Conservation (phyloP, 2,329 filamentous ascomycete species). For the Phialemoniopsis sp. region DNA sequence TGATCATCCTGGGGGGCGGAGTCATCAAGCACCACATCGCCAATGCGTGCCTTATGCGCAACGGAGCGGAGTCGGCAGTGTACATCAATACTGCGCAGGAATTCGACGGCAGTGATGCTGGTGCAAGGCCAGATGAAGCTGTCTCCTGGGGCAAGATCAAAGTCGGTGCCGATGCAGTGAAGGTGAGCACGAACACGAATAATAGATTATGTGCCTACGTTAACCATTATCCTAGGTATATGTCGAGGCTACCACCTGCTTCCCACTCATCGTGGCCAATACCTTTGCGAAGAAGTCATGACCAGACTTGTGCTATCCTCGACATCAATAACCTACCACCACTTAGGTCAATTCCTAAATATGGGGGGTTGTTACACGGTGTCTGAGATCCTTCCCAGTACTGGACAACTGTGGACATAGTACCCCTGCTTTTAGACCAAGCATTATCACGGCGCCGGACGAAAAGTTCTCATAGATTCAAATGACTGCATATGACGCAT, state of each 20-base stretch:
- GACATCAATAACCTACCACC: too few relatives aligned
- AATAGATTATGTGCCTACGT: conserved; percentile 1
- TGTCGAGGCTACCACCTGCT: conserved; percentile 60
- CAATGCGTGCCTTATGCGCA: conserved; percentile 95
- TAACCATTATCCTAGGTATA: conserved; percentile 45
- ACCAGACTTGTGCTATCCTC: too few relatives aligned
- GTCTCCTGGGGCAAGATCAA: conserved; percentile 99
- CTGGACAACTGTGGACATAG: too few relatives aligned
- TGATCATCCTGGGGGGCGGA: conserved; percentile 92
- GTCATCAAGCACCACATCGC: conserved; percentile 99
- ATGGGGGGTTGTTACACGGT: too few relatives aligned
- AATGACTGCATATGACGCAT: too few relatives aligned
- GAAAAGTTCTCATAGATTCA: too few relatives aligned
- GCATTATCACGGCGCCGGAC: too few relatives aligned
- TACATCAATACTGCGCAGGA: conserved; percentile 98
- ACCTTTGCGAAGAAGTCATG: conserved; percentile 57
- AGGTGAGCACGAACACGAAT: conserved; percentile 50
- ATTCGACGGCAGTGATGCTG: conserved; percentile 95
- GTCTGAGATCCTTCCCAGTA: too few relatives aligned
- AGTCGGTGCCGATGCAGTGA: conserved; percentile 79
- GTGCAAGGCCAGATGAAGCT: conserved; percentile 90
- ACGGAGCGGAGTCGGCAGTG: conserved; percentile 93
- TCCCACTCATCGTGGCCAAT: conserved; percentile 63
- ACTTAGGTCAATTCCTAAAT: too few relatives aligned
- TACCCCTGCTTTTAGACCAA: too few relatives aligned